Conservation (phyloP, 768 basidiomycete species). For the Mycena epipterygia region DNA sequence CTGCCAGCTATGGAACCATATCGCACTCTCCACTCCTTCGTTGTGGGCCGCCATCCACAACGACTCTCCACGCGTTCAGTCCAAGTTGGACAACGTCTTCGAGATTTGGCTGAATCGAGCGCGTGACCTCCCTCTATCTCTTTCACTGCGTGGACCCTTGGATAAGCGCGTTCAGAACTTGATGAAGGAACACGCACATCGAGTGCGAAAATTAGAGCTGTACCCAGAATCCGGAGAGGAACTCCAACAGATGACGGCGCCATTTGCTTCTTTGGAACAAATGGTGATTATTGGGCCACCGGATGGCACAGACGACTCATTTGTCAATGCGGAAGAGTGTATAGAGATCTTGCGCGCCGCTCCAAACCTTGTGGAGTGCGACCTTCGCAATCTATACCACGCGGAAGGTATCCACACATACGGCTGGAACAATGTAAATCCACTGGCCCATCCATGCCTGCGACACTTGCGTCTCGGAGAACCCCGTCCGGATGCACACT, state of each 20-base stretch:
- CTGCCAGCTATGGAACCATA: neutral
- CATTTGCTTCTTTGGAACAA: neutral
- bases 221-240: no score
- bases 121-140: neutral
- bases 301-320: neutral
- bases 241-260: neutral
- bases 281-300: neutral
- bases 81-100: neutral
- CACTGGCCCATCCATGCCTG: no score
- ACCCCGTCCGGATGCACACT: neutral
- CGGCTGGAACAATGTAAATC: no score
- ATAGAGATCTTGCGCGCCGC: neutral
- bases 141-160: neutral
- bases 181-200: neutral
- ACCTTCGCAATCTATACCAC: neutral
- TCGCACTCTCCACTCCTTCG: neutral
- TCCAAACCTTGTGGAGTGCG: neutral
- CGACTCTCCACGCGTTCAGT: neutral
- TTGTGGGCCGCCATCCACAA: neutral
- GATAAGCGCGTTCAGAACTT: neutral
- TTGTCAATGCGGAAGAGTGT: neutral
- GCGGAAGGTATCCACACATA: no score
- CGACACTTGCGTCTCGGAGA: neutral
- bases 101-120: neutral
- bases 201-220: neutral